Evolutionary conservation across 1,284 basidiomycete species (phyloP).

Genomic region (Rhodotorula sp.): DNA sequence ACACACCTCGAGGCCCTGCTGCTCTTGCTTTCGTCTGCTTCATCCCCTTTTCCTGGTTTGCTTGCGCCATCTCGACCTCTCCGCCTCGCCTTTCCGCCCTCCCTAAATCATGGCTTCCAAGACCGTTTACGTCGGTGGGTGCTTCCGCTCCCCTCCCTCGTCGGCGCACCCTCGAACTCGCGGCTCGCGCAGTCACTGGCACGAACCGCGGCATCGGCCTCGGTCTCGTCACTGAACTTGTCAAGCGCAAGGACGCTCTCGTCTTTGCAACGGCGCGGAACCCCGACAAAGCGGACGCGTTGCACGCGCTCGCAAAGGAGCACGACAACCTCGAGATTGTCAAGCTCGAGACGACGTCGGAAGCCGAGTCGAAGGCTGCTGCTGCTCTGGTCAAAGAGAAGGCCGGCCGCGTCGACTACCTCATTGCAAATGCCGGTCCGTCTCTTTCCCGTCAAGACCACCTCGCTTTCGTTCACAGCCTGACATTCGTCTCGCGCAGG

Average conservation of each 20-base stretch:
- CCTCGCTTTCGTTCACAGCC: no score
- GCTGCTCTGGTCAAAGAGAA: constrained; percentile 16
- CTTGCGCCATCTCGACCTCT: no score
- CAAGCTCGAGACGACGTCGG: constrained; percentile 18
- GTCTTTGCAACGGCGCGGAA: constrained; percentile 44
- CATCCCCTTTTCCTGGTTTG: no score
- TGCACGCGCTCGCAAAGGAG: constrained; percentile 1
- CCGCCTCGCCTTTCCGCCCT: no score
- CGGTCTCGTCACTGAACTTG: constrained; percentile 30
- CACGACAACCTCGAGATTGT: constrained; percentile 15
- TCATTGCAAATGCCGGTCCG: constrained; percentile 35
- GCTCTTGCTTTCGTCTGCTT: no score
- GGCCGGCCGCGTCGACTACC: constrained; percentile 22
- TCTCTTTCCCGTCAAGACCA: not conserved
- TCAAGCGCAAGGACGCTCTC: constrained; percentile 20
- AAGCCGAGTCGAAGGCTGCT: constrained; percentile 15
- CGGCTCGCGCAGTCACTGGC: constrained; percentile 6
- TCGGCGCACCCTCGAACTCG: no score
- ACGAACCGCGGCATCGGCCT: constrained; percentile 34
- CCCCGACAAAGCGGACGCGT: constrained; percentile 19
- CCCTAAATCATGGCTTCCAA: no score
- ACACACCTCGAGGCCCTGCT: no score
- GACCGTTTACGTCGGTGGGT: no score
- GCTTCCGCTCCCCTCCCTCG: no score
- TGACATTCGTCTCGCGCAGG: not conserved